Conservation (phyloP, 1,284 basidiomycete genomes). For the Spongispora temasekensis region DNA sequence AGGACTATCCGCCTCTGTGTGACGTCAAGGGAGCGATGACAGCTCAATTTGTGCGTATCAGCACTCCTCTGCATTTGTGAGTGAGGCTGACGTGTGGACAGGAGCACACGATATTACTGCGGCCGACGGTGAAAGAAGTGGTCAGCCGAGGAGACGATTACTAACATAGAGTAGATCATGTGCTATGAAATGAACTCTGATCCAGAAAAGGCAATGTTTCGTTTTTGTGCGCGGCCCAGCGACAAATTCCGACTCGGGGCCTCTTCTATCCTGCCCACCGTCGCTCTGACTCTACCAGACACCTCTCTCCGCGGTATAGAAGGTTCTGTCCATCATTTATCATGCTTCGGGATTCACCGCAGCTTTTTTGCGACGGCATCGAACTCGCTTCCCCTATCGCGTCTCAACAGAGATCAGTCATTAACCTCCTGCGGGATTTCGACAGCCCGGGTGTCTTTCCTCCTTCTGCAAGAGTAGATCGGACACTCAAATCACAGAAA, state of each 20-base stretch:
- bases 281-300: neutral
- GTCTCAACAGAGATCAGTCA: conserved; percentile 22
- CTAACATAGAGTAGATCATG: conserved; percentile 33
- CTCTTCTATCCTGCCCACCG: neutral
- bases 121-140: conserved; percentile 93
- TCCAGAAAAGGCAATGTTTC: conserved; percentile 22
- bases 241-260: neutral
- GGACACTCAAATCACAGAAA: conserved; percentile 57
- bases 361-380: conserved; percentile 18
- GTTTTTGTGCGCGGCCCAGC: too few species aligned
- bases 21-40: conserved; percentile 87
- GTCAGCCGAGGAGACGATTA: conserved; percentile 96
- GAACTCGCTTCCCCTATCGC: conserved; percentile 15
- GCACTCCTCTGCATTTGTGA: neutral
- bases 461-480: conserved; percentile 69
- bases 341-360: conserved; percentile 30
- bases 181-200: conserved; percentile 16
- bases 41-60: conserved; percentile 81
- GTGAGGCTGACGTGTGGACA: conserved; percentile 32
- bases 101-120: conserved; percentile 92
- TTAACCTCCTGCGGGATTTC: conserved; percentile 54
- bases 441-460: conserved; percentile 65
- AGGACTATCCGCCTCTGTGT: conserved; percentile 92
- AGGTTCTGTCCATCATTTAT: neutral
- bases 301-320: neutral